Conservation (phyloP, 2,329 filamentous ascomycete species). For the Pestalotiopsis sp. region DNA sequence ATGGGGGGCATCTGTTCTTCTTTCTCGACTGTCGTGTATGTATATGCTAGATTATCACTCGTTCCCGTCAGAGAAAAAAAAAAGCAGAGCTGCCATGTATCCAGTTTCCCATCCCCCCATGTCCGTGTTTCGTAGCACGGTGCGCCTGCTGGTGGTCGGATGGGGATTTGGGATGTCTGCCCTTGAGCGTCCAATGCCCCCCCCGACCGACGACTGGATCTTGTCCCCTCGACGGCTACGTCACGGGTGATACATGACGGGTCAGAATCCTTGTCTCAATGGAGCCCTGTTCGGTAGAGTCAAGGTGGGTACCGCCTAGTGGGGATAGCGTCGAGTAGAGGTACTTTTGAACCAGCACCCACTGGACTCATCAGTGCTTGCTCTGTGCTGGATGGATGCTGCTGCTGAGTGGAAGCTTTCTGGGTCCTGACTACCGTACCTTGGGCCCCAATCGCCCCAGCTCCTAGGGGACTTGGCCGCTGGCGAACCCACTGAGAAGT, state of each 20-base stretch:
- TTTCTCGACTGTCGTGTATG: neutral
- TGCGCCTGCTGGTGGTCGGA: neutral
- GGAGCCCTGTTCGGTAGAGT: constrained; percentile 6
- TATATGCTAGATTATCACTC: constrained; percentile 4
- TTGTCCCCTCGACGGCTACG: constrained; percentile 9
- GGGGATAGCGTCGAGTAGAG: constrained; percentile 6
- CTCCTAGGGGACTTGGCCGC: neutral
- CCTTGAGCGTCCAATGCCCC: neutral
- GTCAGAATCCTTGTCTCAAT: constrained; percentile 1
- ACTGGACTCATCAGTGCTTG: neutral
- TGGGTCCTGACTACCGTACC: neutral
- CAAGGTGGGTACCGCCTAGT: neutral
- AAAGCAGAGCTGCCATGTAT: neutral
- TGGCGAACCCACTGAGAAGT: neutral
- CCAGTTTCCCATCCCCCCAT: neutral
- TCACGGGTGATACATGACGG: constrained; percentile 12
- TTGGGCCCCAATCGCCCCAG: neutral
- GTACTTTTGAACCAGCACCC: constrained; percentile 5
- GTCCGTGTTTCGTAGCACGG: neutral
- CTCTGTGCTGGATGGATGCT: neutral
- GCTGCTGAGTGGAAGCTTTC: neutral
- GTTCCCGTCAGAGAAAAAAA: neutral
- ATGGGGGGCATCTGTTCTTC: neutral
- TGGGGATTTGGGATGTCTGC: neutral
- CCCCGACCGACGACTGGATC: constrained; percentile 1